phyloP scores from a whole-genome alignment of 148 eudicot genomes.

The Heliamphora exappendiculata region DNA sequence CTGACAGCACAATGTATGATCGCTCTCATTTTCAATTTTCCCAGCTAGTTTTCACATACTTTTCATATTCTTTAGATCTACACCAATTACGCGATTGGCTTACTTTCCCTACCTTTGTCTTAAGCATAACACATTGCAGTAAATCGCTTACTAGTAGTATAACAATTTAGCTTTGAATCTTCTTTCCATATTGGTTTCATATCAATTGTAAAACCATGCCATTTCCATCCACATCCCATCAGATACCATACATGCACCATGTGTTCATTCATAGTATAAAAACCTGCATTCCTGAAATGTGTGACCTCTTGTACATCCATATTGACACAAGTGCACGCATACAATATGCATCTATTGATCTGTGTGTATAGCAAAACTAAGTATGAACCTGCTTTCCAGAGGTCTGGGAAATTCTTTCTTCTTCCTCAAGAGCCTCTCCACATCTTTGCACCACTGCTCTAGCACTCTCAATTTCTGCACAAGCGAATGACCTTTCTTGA shows the following conservation, averaged over 20 bases:
- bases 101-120: too few relatives aligned
- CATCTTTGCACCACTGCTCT: constrained; percentile 89
- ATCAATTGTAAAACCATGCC: not conserved
- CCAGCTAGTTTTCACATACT: too few relatives aligned
- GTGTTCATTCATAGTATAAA: not conserved
- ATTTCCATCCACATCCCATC: not conserved
- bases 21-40: too few relatives aligned
- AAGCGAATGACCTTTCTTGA: constrained; percentile 98
- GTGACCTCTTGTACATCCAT: not conserved
- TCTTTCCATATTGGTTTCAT: not conserved
- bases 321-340: not conserved
- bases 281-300: not conserved
- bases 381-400: constrained; percentile 69
- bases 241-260: not conserved
- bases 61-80: too few relatives aligned
- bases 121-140: too few relatives aligned
- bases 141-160: too few relatives aligned
- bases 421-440: constrained; percentile 98
- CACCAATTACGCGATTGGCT: too few relatives aligned
- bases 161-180: too few relatives aligned
- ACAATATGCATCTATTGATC: not conserved
- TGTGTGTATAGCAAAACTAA: not conserved
- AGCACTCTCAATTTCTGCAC: constrained; percentile 98
- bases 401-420: constrained; percentile 64
- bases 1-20: too few relatives aligned